Evolutionary conservation across 2,329 filamentous ascomycete species (phyloP), one percentile per base, ranked within the genome.

Genomic region (Microsporum audouinii): DNA sequence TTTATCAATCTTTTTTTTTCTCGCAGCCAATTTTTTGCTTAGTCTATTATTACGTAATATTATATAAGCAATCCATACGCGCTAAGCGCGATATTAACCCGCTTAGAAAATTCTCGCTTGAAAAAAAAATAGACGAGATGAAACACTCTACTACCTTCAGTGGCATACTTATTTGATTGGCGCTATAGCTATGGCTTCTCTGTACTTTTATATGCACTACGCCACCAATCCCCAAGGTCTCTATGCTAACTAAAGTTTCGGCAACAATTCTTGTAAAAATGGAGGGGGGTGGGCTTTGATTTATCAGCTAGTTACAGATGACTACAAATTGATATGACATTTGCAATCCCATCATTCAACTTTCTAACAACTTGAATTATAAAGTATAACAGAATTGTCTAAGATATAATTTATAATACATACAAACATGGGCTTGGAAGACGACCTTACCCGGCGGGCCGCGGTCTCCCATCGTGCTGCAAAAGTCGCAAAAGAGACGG

Each of bases 401-500:
- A 31, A 10, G 8, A 4, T 49, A 34, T 53, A 34, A 27, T 31
- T 23, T 49, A 45, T 12, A 45, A 27, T 31, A 27, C 17, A 12
- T 49, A 49, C 12, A 49, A 36, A 34, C 12, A 55, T 55, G 49
- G 8, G 33, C n/a, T 58, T 36, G 3, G 17, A 27, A 29, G n/a
- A 3, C 6, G 29, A 4, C 17, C 8, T 2, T 31, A 17, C 17
- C n/a, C 49, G 49, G 49, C 31, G 4, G 31, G 23, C 34, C 4
- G 43, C 56, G 23, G 38, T 60, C 45, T 68, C 63, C n/a, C 59
- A 58, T 8, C 61, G 65, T 17, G 68, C 66, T 10, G 64, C 64
- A 43, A 47, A 59, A 43, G 65, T 61, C 14, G 45, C 63, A 29
- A 34, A 57, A 27, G 58, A 43, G 5, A 62, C 57, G 27, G 60